Evolutionary conservation across 352 stramenopile species (phyloP).

Genomic region (Phytophthora idaei): DNA sequence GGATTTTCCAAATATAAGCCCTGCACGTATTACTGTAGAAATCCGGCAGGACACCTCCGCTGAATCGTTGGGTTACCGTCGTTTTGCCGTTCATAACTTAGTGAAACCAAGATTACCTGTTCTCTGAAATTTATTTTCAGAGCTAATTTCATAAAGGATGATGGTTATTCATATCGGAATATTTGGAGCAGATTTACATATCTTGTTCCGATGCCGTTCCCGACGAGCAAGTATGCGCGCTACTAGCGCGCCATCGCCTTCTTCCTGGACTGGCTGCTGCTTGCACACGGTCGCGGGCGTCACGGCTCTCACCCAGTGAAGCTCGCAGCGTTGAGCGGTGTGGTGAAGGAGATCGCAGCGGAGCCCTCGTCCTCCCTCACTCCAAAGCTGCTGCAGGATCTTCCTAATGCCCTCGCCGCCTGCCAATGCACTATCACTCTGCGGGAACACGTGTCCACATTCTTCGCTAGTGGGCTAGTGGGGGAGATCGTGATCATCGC

Average conservation of each 20-base stretch:
- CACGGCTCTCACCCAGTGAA: not conserved
- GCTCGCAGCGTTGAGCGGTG: not conserved
- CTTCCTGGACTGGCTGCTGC: constrained; percentile 18
- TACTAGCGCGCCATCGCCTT: constrained; percentile 17
- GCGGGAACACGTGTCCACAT: constrained; percentile 15
- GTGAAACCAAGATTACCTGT: no score
- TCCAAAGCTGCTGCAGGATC: constrained; percentile 3
- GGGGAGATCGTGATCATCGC: not conserved
- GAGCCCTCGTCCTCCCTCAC: constrained; percentile 9
- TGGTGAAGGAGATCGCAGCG: constrained; percentile 11
- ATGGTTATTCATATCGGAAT: no score
- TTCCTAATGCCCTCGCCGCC: constrained; percentile 28
- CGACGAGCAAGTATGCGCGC: constrained; percentile 6
- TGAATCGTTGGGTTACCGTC: no score
- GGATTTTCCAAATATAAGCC: no score
- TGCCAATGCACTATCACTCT: constrained; percentile 29
- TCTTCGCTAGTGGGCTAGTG: constrained; percentile 10
- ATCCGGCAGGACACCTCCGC: no score
- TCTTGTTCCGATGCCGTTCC: not conserved
- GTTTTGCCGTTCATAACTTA: no score
- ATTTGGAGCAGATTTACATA: no score
- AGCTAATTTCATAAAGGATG: no score
- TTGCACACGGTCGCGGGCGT: not conserved
- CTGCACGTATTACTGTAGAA: no score
- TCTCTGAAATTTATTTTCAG: no score